These are phyloP conservation scores for Monosporascus sp. DNA, from an alignment of 2,329 filamentous ascomycete genomes.

Conservation along the genomic window DNA sequence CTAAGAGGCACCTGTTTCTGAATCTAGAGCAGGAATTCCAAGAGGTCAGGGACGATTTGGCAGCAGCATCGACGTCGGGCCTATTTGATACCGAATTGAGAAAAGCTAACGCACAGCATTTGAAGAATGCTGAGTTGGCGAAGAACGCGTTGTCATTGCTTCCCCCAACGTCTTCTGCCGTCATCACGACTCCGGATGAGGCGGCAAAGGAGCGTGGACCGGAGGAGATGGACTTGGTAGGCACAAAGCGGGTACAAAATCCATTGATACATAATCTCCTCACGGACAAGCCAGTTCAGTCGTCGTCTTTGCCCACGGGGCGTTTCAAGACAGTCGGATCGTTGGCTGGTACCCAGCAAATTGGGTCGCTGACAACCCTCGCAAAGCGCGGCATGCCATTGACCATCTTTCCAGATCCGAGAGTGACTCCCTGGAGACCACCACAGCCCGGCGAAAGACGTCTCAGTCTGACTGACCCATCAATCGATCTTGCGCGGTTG, in stretches of 20 bases:
- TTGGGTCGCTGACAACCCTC: conserved; percentile 62
- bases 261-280: conserved; percentile 92
- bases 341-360: conserved; percentile 27
- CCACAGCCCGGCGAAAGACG: conserved; percentile 53
- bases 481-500: conserved; percentile 76
- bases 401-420: conserved; percentile 72
- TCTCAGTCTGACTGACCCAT: conserved; percentile 69
- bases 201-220: conserved; percentile 52
- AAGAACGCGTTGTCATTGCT: conserved; percentile 67
- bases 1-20: conserved; percentile 75
- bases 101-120: conserved; percentile 31
- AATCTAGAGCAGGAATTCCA: conserved; percentile 89
- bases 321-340: conserved; percentile 44
- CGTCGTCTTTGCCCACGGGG: conserved; percentile 77
- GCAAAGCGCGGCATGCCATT: conserved; percentile 89
- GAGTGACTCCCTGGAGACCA: conserved; percentile 60
- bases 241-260: conserved; percentile 57
- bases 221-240: conserved; percentile 50
- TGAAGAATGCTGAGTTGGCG: conserved; percentile 69
- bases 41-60: conserved; percentile 59
- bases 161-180: conserved; percentile 76
- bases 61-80: conserved; percentile 12
- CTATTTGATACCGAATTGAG: conserved; percentile 19
- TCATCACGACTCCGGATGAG: conserved; percentile 82
- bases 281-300: conserved; percentile 89